Base-by-base conservation (phyloP, 805 yeast genomes). In the Blastobotrys muscicola region DNA sequence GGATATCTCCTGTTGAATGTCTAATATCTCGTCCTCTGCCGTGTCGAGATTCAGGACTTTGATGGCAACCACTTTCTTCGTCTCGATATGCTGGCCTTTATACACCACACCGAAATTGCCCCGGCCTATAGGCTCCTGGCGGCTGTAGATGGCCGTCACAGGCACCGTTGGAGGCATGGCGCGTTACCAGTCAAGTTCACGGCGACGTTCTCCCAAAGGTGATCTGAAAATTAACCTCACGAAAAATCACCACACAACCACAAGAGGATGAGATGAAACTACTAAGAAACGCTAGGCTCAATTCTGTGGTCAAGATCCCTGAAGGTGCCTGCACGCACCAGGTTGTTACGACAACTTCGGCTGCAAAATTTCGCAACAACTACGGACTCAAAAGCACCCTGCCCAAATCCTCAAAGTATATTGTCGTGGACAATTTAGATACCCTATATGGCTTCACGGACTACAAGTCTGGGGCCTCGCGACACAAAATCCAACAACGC, bases 101-200 rank as follows among this genome's bases (percentile, higher is more conserved):
- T 90, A 92, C 3, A 92, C 99, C 20, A 89, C 81, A 38, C 99
- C 99, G 63, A 92, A 92, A 67, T 87, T 92, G 15, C 99, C 99
- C 46, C 94, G 74, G 7, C 98, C 99, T 10, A 94, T 82, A 30
- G 87, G 80, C 64, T 92, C 97, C 10, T 90, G 81, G 38, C 95
- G 73, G 55, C 82, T 80, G 65, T 80, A 87, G 43, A 74, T 55
- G n/a, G 53, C 37, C 33, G 57, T 46, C n/a, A 52, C 56, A 52
- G 64, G 33, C 38, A 12, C 15, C 23, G n/a, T 34, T 34, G 13
- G 33, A 15, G 15, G 26, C 15, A 40, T 29, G n/a, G n/a, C 13
- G 14, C 38, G 13, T n/a, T 20, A 20, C 26, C 26, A 20, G 36
- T 8, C 36, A 3, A n/a, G 36, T 13, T 13, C 15, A 8, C 29